Base-by-base conservation (phyloP, 805 yeast species). In the Cyberlindnera xylosilytica region DNA sequence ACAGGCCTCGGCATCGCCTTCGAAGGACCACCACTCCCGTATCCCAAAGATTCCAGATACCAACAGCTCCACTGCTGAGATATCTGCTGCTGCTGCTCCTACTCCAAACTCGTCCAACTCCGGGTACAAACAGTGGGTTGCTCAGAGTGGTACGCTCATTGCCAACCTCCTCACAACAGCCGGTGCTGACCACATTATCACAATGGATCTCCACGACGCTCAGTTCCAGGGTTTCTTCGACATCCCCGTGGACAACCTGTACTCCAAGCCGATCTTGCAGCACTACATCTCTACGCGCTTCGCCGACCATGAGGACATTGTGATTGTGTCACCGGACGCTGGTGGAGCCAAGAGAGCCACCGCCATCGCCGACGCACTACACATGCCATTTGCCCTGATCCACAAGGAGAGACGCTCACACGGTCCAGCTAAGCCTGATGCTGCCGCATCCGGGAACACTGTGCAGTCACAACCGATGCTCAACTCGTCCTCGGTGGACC, bases 311-410 rank as follows among this genome's bases (percentile, higher is more conserved):
- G 78, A 78, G 51, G 83, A 89, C 31, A 85, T 91, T 32, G 96
- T 93, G 7, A 80, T 93, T 54, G 97, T 93, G 26, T 88, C 97
- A 1, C 99, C 99, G 0, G 99, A 93, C 65, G 93, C 97, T 18
- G 99, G 99, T 58, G 99, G 99, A 49, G 99, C 99, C 38, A 93
- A 93, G 64, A 72, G 99, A 51, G 97, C 99, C 24, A 87, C 96
- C 1, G 83, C 91, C 1, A 76, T 93, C 47, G 99, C 99, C 2
- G 99, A 93, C 65, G 77, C 85, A 1, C 67, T 93, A 44, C 89
- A 87, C 16, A 76, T 93, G 69, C 77, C 89, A 20, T 90, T 93
- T 69, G 99, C 99, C 0, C 71, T 93, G 64, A 89, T 93, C 50
- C 98, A 93, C 66, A 93, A 93, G 65, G 99, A 93, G 61, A 73